phyloP scores from a whole-genome alignment of 1,284 basidiomycete genomes.

The Sanguinoderma infundibulare region DNA sequence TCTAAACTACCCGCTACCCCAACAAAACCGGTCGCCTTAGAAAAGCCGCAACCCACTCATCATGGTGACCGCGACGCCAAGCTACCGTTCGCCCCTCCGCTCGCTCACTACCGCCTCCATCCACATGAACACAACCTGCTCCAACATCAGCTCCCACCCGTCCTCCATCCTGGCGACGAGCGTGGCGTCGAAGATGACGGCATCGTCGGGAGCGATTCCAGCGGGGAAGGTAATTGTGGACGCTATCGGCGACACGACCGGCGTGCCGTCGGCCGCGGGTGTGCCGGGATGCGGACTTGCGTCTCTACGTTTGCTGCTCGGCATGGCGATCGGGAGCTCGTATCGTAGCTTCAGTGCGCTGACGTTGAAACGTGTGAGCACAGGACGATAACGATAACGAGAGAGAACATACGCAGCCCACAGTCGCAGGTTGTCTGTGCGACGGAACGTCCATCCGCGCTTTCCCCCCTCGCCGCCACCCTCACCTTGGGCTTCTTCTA shows the following conservation, averaged over 20 bases:
- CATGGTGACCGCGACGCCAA: not conserved
- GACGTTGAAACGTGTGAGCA: not conserved
- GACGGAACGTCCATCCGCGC: conserved; percentile 77
- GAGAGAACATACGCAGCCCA: conserved; percentile 73
- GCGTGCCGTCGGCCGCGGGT: conserved; percentile 32
- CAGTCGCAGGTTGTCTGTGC: conserved; percentile 81
- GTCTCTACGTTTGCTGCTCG: conserved; percentile 38
- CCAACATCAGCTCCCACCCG: conserved; percentile 84
- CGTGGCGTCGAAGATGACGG: conserved; percentile 71
- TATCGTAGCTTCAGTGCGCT: conserved; percentile 86
- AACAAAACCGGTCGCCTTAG: not conserved
- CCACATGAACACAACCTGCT: conserved; percentile 67
- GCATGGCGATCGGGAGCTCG: conserved; percentile 66
- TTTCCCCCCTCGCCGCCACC: conserved; percentile 41
- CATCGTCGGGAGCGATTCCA: conserved; percentile 34
- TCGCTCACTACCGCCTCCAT: conserved; percentile 72
- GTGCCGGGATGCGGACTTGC: conserved; percentile 10
- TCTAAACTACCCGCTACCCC: too few species aligned
- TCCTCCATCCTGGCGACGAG: conserved; percentile 72
- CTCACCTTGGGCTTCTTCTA: conserved; percentile 52
- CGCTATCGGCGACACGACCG: conserved; percentile 34
- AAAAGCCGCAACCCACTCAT: not conserved
- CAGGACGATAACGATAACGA: conserved; percentile 2
- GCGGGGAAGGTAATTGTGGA: conserved; percentile 36
- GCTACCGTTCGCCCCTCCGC: conserved; percentile 47